Percentiles rank a stretch among this genome's conserved stretches.
Evolutionary conservation across 306 rosid species (phyloP).

Genomic region (Rosa rugosa): DNA sequence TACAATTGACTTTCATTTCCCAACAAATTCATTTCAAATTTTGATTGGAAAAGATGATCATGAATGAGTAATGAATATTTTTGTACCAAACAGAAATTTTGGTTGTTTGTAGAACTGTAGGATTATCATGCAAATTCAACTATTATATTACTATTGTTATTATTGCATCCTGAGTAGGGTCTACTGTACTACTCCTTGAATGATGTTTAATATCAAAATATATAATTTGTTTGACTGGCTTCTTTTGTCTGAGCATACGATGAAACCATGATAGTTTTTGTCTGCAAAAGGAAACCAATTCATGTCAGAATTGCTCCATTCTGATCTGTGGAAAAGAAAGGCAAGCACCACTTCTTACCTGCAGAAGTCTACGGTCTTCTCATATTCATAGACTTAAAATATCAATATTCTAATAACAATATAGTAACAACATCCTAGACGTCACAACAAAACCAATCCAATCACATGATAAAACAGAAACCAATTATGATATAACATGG

Average conservation of each 20-base stretch:
- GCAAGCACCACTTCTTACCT: constrained; percentile 47
- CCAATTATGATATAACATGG: no score
- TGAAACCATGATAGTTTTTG: constrained; percentile 97
- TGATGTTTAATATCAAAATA: constrained; percentile 86
- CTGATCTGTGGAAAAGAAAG: constrained; percentile 11
- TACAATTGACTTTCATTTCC: not conserved
- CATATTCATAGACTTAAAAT: no score
- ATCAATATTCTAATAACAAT: no score
- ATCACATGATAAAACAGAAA: no score
- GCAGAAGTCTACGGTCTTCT: constrained; percentile 98
- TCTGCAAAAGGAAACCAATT: constrained; percentile 48
- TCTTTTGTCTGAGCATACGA: constrained; percentile 97
- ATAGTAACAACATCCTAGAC: no score
- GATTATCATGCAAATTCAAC: constrained; percentile 59
- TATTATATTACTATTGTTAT: not conserved
- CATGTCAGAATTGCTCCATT: constrained; percentile 31
- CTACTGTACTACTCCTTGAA: constrained; percentile 83
- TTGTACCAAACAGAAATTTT: not conserved
- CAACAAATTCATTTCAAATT: not conserved
- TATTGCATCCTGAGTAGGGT: constrained; percentile 76
- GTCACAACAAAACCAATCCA: no score
- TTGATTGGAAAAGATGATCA: not conserved
- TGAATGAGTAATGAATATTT: not conserved
- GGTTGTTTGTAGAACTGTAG: not conserved
- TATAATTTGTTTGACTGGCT: constrained; percentile 96